These are phyloP conservation scores for Lathyrus aphaca DNA, from an alignment of 306 rosid species.

Conservation along the genomic window DNA sequence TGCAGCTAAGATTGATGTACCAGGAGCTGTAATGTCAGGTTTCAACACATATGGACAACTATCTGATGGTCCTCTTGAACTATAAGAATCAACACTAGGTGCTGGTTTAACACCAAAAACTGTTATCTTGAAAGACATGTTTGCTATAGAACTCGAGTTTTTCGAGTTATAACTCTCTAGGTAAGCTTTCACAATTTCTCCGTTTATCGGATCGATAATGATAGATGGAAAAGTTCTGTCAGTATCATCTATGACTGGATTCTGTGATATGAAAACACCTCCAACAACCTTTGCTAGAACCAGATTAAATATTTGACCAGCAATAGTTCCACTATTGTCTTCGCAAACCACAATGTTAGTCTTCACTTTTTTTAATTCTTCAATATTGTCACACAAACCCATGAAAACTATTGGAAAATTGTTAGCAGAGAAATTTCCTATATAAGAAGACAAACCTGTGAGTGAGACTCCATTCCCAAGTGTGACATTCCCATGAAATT, in stretches of 20 bases:
- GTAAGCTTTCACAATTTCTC: conserved; percentile 58
- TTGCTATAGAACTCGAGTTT: conserved; percentile 40
- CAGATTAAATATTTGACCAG: conserved; percentile 38
- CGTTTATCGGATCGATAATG: conserved; percentile 36
- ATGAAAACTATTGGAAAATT: conserved; percentile 52
- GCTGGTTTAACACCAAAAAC: conserved; percentile 55
- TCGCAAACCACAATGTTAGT: conserved; percentile 64
- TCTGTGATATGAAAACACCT: conserved; percentile 58
- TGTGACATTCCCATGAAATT: conserved; percentile 45
- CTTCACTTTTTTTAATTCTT: conserved; percentile 41
- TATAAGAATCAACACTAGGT: conserved; percentile 61
- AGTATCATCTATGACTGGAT: too few relatives aligned
- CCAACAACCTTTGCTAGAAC: conserved; percentile 35
- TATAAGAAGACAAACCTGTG: conserved; percentile 54
- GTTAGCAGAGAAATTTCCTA: conserved; percentile 27
- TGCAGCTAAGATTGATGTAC: conserved; percentile 68
- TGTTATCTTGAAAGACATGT: conserved; percentile 49
- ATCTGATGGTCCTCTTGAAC: conserved; percentile 81
- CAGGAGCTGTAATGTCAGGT: conserved; percentile 82
- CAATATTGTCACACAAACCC: conserved; percentile 43
- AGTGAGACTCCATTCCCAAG: conserved; percentile 50
- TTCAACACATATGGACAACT: conserved; percentile 70
- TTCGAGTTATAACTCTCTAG: conserved; percentile 28
- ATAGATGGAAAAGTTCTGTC: conserved; percentile 37
- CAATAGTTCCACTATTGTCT: conserved; percentile 27